A percentile compares a stretch with the other conserved stretches of the same genome.
Evolutionary conservation across 768 basidiomycete genomes (phyloP).

Genomic region (Boletus fagicola): DNA sequence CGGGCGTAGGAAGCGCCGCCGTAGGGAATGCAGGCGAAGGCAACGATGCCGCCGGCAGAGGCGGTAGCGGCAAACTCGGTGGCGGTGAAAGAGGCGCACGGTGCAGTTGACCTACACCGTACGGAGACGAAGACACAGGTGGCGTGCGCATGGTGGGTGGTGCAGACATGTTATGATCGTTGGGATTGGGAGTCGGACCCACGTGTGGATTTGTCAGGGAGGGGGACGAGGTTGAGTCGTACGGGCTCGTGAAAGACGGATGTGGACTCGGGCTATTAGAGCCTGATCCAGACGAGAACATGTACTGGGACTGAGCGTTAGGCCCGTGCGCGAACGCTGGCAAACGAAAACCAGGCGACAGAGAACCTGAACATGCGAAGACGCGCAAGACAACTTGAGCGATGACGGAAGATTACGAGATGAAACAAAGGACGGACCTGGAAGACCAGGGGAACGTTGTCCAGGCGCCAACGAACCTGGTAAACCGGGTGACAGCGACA

Average conservation of each 20-base stretch:
- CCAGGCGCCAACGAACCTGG: slow-evolving; percentile 23
- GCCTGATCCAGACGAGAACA: slow-evolving; percentile 16
- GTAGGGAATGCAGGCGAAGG: slow-evolving; percentile 15
- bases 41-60: slow-evolving; percentile 14
- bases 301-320: slow-evolving; percentile 15
- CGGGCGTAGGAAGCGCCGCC: not conserved
- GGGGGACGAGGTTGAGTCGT: slow-evolving; percentile 1
- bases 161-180: not conserved
- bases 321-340: slow-evolving; percentile 11
- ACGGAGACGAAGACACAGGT: slow-evolving; percentile 1
- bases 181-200: not conserved
- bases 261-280: slow-evolving; percentile 7
- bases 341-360: slow-evolving; percentile 25
- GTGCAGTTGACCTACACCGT: not conserved
- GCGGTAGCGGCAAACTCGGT: slow-evolving; percentile 23
- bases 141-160: slow-evolving; percentile 12
- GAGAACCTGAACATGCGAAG: slow-evolving; percentile 14
- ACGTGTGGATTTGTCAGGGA: not conserved
- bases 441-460: slow-evolving; percentile 22
- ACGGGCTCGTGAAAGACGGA: not conserved
- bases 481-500: slow-evolving; percentile 18
- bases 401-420: slow-evolving; percentile 8
- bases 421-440: slow-evolving; percentile 20
- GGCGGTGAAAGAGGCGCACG: slow-evolving; percentile 23
- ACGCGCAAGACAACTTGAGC: not conserved